phyloP scores from a whole-genome alignment of 768 basidiomycete species.

The Pisolithus orientalis region DNA sequence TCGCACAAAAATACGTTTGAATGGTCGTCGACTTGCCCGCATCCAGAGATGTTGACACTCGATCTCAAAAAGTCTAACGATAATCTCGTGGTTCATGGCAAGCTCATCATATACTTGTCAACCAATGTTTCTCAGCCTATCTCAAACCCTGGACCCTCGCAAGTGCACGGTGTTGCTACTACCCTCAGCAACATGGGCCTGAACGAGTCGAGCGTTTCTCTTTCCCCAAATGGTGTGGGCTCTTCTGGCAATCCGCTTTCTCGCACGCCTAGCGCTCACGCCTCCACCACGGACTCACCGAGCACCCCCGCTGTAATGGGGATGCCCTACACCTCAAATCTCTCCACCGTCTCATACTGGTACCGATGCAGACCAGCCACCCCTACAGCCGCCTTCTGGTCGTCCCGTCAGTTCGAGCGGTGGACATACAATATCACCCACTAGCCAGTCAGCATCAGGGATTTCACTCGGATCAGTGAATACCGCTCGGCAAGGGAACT shows the following conservation, averaged over 20 bases:
- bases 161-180: conserved; percentile 51
- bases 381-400: conserved; percentile 18
- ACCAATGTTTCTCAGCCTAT: conserved; percentile 86
- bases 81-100: conserved; percentile 95
- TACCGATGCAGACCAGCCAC: conserved; percentile 24
- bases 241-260: conserved; percentile 43
- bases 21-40: conserved; percentile 1
- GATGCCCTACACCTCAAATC: conserved; percentile 34
- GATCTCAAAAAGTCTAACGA: conserved; percentile 99
- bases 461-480: conserved; percentile 37
- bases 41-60: conserved; percentile 86
- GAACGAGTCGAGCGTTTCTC: conserved; percentile 52
- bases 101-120: conserved; percentile 93
- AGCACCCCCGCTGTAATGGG: conserved; percentile 31
- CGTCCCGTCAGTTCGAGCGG: conserved; percentile 34
- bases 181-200: conserved; percentile 59
- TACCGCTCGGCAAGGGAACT: conserved; percentile 63
- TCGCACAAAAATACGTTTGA: not conserved
- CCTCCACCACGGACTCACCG: conserved; percentile 41
- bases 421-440: conserved; percentile 10
- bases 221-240: conserved; percentile 39
- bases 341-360: conserved; percentile 20
- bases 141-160: conserved; percentile 75
- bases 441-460: conserved; percentile 16
- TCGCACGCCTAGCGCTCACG: conserved; percentile 63